Evolutionary conservation across 2,329 filamentous ascomycete species (phyloP).

Genomic region (Ophiostoma sp.): DNA sequence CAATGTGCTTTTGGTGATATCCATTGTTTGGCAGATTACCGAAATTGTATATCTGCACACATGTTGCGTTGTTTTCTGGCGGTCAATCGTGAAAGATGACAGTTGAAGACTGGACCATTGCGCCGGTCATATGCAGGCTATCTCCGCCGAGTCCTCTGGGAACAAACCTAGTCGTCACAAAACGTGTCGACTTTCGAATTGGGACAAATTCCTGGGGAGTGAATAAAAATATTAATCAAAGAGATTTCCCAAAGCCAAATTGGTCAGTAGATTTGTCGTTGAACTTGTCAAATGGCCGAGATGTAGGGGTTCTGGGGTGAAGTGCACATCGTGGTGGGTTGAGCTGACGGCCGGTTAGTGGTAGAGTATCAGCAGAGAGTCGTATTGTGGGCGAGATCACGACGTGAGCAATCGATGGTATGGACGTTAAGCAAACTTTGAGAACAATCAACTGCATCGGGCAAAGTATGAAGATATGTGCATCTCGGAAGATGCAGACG

Average conservation of each 20-base stretch:
- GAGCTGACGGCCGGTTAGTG: not conserved
- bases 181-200: not conserved
- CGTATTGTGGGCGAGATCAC: not conserved
- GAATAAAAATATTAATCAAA: not conserved
- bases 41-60: not conserved
- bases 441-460: not conserved
- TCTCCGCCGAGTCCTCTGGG: not conserved
- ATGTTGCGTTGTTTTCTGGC: not conserved
- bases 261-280: not conserved
- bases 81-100: conserved; percentile 8
- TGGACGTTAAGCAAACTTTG: no score
- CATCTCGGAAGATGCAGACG: not conserved
- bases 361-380: not conserved
- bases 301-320: not conserved
- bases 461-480: not conserved
- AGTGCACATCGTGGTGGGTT: not conserved
- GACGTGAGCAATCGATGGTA: no score
- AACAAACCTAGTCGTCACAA: not conserved
- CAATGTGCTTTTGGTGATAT: not conserved
- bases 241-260: not conserved
- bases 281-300: not conserved
- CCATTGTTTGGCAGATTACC: not conserved
- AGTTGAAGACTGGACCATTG: not conserved
- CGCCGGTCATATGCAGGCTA: not conserved
- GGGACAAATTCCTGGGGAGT: not conserved